Evolutionary conservation across 345 rosid species (phyloP), one percentile per base, ranked within the genome.

Genomic region (Citropsis articulata): DNA sequence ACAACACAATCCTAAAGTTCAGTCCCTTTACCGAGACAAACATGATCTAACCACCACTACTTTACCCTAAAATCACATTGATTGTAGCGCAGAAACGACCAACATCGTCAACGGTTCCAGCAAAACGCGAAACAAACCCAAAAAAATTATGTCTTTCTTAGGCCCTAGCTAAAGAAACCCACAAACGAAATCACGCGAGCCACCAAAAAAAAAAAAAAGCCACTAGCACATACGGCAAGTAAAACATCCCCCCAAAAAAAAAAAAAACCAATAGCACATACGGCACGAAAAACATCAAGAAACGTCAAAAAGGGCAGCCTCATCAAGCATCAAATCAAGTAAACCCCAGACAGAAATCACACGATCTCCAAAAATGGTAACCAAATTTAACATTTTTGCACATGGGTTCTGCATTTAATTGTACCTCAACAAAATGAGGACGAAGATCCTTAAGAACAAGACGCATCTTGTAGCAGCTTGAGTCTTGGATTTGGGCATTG

Each of bases 401-500:
- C 24, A 70, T 70, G 53, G 45, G 50, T 60, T 14, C 22, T 70
- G 4, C 22, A 64, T 21, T 16, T 16, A 80, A 65, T 2, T 27
- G 19, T 76, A 88, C 95, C 91, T 91, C 89, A 73, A 89, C 72
- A 74, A 91, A 72, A 63, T 85, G 87, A 75, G 95, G 95, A 40
- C 91, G 94, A 71, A 91, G 85, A 71, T 89, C 92, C 55, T 78
- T 86, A 70, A 91, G 78, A 72, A 89, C 57, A 69, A 82, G 81
- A 31, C 92, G 92, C 87, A 91, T 84, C 86, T 89, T 91, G 88
- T 77, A 85, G 89, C 87, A 88, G 72, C 79, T 73, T 73, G 88
- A 86, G 42, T 91, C 86, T 64, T 84, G 89, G 53, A 86, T 36
- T 72, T 78, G 83, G 50, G 45, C 78, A 75, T 76, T 78, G 69